Conservation (phyloP, 164 flowering plant species). For the Amborella trichopoda region DNA sequence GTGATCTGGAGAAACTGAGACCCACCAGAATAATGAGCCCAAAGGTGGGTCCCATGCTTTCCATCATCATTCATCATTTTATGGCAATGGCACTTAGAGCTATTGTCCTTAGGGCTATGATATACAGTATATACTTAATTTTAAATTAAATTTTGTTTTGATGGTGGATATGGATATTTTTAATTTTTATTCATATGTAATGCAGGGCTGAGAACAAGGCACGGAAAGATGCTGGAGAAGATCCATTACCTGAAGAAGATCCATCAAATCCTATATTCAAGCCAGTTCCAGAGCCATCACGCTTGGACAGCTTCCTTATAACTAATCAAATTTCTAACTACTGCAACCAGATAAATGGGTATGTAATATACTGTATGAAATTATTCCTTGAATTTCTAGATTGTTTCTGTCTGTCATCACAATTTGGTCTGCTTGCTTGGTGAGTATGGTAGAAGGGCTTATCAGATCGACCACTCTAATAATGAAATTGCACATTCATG, state of each 20-base stretch:
- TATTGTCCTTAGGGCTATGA: no score
- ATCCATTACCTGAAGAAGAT: constrained; percentile 94
- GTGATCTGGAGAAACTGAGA: no score
- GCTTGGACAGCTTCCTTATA: constrained; percentile 50
- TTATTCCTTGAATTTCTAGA: no score
- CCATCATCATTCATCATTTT: no score
- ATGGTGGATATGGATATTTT: no score
- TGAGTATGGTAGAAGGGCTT: not conserved
- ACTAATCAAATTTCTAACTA: constrained; percentile 32
- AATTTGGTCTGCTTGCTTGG: not conserved
- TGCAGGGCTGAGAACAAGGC: constrained; percentile 81
- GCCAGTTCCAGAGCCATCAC: constrained; percentile 87
- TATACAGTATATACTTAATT: no score
- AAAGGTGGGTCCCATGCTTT: no score
- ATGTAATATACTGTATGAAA: constrained; percentile 14
- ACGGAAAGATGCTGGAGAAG: constrained; percentile 91
- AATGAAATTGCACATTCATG: no score
- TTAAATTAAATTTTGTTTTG: no score
- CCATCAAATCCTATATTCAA: constrained; percentile 85
- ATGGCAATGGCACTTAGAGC: no score
- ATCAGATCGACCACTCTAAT: no score
- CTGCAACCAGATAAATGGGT: constrained; percentile 98
- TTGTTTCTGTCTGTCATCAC: not conserved
- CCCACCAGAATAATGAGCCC: no score
- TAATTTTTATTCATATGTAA: not conserved